These are phyloP conservation scores for Eucalyptus brandiana DNA, from an alignment of 345 rosid species.

Conservation along the genomic window DNA sequence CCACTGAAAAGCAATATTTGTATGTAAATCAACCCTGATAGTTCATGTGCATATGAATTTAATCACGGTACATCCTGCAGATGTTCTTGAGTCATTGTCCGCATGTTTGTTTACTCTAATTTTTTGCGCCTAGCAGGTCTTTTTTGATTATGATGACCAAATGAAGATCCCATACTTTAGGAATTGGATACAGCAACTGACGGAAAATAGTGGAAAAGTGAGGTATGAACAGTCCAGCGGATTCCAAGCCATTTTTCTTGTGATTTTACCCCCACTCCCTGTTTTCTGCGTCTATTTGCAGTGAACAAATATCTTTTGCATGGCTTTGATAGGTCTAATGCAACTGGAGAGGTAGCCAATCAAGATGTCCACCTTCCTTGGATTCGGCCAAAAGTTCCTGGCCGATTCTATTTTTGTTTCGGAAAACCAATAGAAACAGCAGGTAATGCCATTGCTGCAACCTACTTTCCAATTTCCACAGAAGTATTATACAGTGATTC, in stretches of 20 bases:
- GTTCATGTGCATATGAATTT: not conserved
- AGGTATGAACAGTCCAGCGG: constrained; percentile 19
- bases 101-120: not conserved
- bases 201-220: constrained; percentile 15
- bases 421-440: constrained; percentile 70
- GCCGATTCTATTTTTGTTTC: constrained; percentile 64
- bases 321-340: constrained; percentile 19
- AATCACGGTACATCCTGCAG: not conserved
- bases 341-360: constrained; percentile 39
- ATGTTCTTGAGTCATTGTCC: not conserved
- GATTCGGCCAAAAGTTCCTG: constrained; percentile 62
- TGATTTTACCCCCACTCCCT: not conserved
- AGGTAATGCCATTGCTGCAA: constrained; percentile 17
- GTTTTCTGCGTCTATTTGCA: not conserved
- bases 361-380: constrained; percentile 46
- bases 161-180: constrained; percentile 47
- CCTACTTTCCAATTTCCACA: not conserved
- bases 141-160: constrained; percentile 54
- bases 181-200: constrained; percentile 10
- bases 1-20: not conserved
- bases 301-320: not conserved
- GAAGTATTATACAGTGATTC: not conserved
- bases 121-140: constrained; percentile 13
- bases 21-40: not conserved
- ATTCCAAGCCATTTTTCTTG: not conserved